Evolutionary conservation across 495 filamentous ascomycete genomes (phyloP).

Genomic region (Aspergillus diversus): DNA sequence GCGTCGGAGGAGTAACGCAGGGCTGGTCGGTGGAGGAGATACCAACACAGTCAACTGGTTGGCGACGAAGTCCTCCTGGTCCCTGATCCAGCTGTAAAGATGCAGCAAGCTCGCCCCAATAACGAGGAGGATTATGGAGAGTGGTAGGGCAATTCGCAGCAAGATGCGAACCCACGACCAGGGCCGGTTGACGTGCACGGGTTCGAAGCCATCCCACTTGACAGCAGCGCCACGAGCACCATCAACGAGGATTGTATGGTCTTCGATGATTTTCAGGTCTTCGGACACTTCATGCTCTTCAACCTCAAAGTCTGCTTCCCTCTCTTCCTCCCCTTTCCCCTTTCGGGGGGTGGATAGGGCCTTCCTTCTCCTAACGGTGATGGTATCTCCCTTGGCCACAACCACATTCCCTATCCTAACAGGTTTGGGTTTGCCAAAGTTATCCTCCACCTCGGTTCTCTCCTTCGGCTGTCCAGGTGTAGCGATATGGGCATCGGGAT

Average conservation of each 20-base stretch:
- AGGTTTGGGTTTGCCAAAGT: background rate
- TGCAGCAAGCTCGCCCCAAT: background rate
- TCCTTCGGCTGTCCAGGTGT: too few species aligned
- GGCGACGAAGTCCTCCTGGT: background rate
- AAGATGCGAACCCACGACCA: background rate
- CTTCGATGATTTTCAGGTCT: background rate
- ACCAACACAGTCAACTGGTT: background rate
- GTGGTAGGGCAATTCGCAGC: background rate
- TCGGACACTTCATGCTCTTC: background rate
- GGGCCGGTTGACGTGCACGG: background rate
- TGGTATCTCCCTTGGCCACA: background rate
- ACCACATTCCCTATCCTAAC: background rate
- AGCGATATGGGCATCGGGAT: background rate
- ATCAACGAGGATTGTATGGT: background rate
- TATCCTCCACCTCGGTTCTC: background rate
- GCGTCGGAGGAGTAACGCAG: background rate
- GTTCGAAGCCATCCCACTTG: background rate
- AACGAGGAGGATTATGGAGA: background rate
- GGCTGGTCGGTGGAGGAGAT: background rate
- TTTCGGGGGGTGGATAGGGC: background rate
- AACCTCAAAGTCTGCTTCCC: background rate
- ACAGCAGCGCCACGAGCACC: background rate
- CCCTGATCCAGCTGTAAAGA: background rate
- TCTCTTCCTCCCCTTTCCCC: background rate
- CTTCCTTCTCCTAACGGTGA: background rate